These are phyloP conservation scores for Phytophthora pluvialis DNA, from an alignment of 352 stramenopile genomes.

Conservation along the genomic window DNA sequence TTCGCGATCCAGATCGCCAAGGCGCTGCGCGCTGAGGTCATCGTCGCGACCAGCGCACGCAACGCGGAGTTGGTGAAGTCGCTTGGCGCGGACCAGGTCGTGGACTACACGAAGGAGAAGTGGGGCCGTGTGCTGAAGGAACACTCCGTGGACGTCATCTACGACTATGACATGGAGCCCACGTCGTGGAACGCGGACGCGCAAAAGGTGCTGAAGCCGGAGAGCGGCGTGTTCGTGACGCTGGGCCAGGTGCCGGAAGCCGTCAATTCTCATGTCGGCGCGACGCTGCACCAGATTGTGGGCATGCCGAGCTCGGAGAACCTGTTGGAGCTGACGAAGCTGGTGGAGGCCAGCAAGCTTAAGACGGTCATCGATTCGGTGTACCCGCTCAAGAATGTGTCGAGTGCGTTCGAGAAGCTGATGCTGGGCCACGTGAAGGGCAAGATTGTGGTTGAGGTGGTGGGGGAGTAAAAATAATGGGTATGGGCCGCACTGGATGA, in stretches of 20 bases:
- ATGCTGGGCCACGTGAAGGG: slow-evolving; percentile 60
- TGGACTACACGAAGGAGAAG: slow-evolving; percentile 62
- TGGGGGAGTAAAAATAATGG: slow-evolving; percentile 28
- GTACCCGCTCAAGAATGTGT: slow-evolving; percentile 56
- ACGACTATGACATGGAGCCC: slow-evolving; percentile 27
- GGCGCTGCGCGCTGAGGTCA: slow-evolving; percentile 33
- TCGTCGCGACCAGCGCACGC: slow-evolving; percentile 46
- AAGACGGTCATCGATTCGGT: slow-evolving; percentile 58
- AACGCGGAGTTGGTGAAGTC: slow-evolving; percentile 52
- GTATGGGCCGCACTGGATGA: too few species aligned
- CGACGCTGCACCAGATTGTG: slow-evolving; percentile 32
- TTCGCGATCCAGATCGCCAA: slow-evolving; percentile 71
- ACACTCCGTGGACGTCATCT: slow-evolving; percentile 44
- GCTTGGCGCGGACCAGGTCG: slow-evolving; percentile 54
- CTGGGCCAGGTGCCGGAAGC: slow-evolving; percentile 41
- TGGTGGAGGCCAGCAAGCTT: slow-evolving; percentile 41
- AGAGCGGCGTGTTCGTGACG: slow-evolving; percentile 46
- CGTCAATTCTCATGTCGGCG: slow-evolving; percentile 65
- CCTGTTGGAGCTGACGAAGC: slow-evolving; percentile 39
- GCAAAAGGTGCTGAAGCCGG: slow-evolving; percentile 46
- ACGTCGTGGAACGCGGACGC: slow-evolving; percentile 40
- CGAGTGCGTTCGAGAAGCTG: slow-evolving; percentile 56
- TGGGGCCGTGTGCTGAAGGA: slow-evolving; percentile 43
- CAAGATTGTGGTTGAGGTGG: slow-evolving; percentile 73
- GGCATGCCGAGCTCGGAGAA: slow-evolving; percentile 24